phyloP scores from a whole-genome alignment of 805 yeast species.

The Saccharomyces jurei region DNA sequence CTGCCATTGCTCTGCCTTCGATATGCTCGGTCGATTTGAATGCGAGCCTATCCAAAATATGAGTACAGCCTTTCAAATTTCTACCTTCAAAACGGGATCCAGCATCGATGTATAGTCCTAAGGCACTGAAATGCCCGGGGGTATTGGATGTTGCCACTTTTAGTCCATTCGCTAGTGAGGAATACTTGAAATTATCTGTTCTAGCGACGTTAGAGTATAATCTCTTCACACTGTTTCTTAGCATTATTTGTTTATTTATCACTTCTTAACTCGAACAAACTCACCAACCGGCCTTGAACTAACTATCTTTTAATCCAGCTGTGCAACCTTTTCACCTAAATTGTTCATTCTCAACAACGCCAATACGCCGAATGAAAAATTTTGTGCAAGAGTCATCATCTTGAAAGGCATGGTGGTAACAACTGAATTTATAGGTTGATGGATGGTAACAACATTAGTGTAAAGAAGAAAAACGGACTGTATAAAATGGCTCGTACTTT shows the following conservation, averaged over 20 bases:
- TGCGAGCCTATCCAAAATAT: slow-evolving; percentile 77
- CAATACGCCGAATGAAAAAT: not conserved
- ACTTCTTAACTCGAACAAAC: not conserved
- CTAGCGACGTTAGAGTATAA: slow-evolving; percentile 16
- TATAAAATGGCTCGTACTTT: slow-evolving; percentile 42
- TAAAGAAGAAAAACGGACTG: not conserved
- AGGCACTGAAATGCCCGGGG: slow-evolving; percentile 85
- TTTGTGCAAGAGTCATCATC: not conserved
- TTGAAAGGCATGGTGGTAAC: not conserved
- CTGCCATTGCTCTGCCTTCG: slow-evolving; percentile 63
- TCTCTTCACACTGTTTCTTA: slow-evolving; percentile 8
- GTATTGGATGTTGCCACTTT: slow-evolving; percentile 75
- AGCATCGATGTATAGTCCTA: slow-evolving; percentile 83
- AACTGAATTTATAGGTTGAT: not conserved
- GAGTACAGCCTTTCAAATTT: slow-evolving; percentile 63
- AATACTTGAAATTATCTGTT: slow-evolving; percentile 20
- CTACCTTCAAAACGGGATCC: slow-evolving; percentile 78
- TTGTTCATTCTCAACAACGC: not conserved
- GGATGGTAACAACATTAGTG: not conserved
- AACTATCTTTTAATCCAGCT: not conserved
- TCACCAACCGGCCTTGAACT: not conserved
- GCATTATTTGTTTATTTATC: slow-evolving; percentile 2
- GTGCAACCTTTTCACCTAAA: not conserved
- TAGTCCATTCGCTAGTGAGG: slow-evolving; percentile 64
- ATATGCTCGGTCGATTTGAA: slow-evolving; percentile 60